phyloP scores from a whole-genome alignment of 371 early-diverging fungal genomes.

The Mortierella sp. region DNA sequence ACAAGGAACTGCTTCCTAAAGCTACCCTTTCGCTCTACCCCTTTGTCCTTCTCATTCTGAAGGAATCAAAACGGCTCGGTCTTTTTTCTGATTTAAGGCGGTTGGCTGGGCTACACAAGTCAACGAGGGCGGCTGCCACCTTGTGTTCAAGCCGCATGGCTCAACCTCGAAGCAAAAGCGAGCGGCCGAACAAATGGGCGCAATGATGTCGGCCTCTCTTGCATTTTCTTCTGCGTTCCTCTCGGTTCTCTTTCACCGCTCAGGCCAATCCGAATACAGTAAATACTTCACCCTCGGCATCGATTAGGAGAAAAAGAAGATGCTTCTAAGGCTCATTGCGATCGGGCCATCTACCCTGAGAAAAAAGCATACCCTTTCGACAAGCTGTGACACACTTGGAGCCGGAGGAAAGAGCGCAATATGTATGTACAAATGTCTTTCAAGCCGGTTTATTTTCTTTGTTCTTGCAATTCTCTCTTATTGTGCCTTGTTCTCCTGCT shows the following conservation, averaged over 20 bases:
- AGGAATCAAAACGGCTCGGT: neutral
- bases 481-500: neutral
- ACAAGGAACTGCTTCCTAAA: neutral
- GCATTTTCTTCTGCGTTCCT: too few species aligned
- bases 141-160: neutral
- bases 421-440: neutral
- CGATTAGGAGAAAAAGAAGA: neutral
- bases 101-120: neutral
- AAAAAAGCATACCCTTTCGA: neutral
- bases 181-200: neutral
- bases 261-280: neutral
- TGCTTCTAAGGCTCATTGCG: neutral
- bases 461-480: neutral
- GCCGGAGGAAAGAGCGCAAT: neutral
- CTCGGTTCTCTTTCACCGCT: neutral
- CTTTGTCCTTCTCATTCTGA: neutral
- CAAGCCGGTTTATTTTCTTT: slow-evolving; percentile 1
- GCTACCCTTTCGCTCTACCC: neutral
- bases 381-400: neutral
- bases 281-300: neutral
- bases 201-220: neutral
- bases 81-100: neutral
- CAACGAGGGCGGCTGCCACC: neutral
- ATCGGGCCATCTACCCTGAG: neutral
- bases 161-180: neutral